Evolutionary conservation across 768 basidiomycete genomes (phyloP).

Genomic region (Mycena kentingensis): DNA sequence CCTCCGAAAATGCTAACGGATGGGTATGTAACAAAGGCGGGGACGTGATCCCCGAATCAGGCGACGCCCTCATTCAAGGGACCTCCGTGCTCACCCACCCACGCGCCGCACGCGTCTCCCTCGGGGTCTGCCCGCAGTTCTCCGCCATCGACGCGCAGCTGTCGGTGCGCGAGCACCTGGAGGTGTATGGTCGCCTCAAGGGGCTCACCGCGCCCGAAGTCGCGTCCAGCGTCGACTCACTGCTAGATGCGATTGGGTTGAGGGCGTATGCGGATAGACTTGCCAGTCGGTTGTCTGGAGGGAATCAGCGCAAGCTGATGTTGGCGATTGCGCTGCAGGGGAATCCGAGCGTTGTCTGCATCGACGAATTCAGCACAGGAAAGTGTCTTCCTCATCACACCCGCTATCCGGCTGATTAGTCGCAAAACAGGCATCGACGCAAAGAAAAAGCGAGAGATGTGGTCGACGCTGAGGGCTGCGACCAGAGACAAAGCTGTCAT

Average conservation of each 20-base stretch:
- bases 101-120: conserved; percentile 60
- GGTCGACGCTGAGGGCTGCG: conserved; percentile 68
- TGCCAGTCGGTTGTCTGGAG: conserved; percentile 75
- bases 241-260: conserved; percentile 63
- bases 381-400: too few relatives aligned
- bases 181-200: conserved; percentile 73
- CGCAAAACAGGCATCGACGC: conserved; percentile 86
- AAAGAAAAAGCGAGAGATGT: conserved; percentile 84
- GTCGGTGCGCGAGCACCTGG: conserved; percentile 75
- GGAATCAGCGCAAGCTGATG: conserved; percentile 76
- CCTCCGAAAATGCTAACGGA: too few relatives aligned
- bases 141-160: conserved; percentile 80
- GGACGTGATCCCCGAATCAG: conserved; percentile 64
- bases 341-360: conserved; percentile 75
- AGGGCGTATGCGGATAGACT: conserved; percentile 64
- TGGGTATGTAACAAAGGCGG: too few relatives aligned
- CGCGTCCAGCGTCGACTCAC: conserved; percentile 50
- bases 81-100: conserved; percentile 67
- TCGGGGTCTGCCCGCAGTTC: conserved; percentile 85
- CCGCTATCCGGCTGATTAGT: too few relatives aligned
- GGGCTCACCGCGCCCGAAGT: conserved; percentile 59
- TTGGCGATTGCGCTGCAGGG: conserved; percentile 79
- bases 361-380: conserved; percentile 89
- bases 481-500: conserved; percentile 69
- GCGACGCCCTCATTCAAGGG: conserved; percentile 70